phyloP scores from a whole-genome alignment of 352 stramenopile genomes.

The Phytophthora citricola region DNA sequence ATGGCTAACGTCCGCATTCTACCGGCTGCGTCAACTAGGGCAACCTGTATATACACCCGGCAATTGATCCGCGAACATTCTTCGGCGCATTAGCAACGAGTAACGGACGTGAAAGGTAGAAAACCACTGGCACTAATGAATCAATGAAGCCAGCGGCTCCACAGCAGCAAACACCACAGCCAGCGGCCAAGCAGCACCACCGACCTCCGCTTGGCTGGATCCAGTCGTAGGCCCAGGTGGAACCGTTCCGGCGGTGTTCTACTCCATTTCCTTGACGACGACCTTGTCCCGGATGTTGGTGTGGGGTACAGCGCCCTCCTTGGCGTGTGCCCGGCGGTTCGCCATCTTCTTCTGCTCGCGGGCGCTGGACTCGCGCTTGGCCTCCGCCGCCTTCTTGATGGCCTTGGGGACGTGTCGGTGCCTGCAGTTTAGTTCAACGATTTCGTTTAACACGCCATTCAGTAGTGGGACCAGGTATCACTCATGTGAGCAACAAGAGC shows the following conservation, averaged over 20 bases:
- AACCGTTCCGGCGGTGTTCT: slow-evolving; percentile 39
- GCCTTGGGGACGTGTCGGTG: slow-evolving; percentile 97
- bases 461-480: slow-evolving; percentile 19
- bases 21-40: slow-evolving; percentile 2
- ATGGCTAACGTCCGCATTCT: slow-evolving; percentile 8
- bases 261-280: slow-evolving; percentile 84
- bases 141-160: slow-evolving; percentile 10
- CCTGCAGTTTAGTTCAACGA: slow-evolving; percentile 47
- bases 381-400: slow-evolving; percentile 96
- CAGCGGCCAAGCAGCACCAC: slow-evolving; percentile 4
- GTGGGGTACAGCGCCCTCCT: slow-evolving; percentile 75
- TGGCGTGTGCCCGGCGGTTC: slow-evolving; percentile 85
- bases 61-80: slow-evolving; percentile 32
- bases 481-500: slow-evolving; percentile 12
- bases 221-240: slow-evolving; percentile 3
- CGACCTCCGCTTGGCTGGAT: slow-evolving; percentile 1
- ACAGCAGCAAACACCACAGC: background rate
- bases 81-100: slow-evolving; percentile 23
- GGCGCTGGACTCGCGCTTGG: slow-evolving; percentile 82
- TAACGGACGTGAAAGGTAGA: slow-evolving; percentile 24
- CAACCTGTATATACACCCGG: slow-evolving; percentile 27
- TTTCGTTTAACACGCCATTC: slow-evolving; percentile 23
- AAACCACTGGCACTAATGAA: slow-evolving; percentile 7
- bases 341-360: slow-evolving; percentile 89
- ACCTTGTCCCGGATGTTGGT: slow-evolving; percentile 78